Conservation (phyloP, 2,329 filamentous ascomycete species). For the Periconia digitata region DNA sequence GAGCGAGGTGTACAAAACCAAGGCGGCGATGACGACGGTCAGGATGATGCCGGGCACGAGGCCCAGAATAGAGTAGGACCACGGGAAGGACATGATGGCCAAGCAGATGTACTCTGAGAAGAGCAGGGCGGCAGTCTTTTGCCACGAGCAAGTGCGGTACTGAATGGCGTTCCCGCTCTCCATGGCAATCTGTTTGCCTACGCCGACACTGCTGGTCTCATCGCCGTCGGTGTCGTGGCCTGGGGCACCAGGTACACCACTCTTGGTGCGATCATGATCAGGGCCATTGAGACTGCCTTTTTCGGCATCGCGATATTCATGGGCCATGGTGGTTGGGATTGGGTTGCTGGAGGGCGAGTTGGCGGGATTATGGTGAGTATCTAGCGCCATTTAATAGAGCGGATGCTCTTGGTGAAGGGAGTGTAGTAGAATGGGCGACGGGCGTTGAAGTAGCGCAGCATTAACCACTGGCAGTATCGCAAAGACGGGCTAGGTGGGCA, state of each 20-base stretch:
- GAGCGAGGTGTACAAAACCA: conserved; percentile 83
- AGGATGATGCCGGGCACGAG: conserved; percentile 84
- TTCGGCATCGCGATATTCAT: conserved; percentile 34
- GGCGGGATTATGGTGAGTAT: conserved; percentile 15
- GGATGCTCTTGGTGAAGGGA: conserved; percentile 47
- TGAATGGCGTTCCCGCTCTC: conserved; percentile 81
- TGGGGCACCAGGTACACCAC: conserved; percentile 44
- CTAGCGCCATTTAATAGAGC: conserved; percentile 57
- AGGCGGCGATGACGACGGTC: conserved; percentile 72
- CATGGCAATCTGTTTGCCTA: conserved; percentile 71
- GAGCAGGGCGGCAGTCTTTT: conserved; percentile 86
- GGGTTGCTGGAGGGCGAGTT: background rate
- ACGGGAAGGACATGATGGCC: conserved; percentile 93
- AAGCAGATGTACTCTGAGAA: conserved; percentile 96
- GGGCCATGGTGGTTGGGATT: conserved; percentile 16
- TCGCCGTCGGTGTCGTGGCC: conserved; percentile 36
- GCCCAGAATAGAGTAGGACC: conserved; percentile 85
- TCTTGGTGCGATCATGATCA: conserved; percentile 41
- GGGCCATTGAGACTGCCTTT: conserved; percentile 20
- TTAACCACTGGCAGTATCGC: conserved; percentile 33
- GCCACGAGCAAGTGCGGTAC: conserved; percentile 92
- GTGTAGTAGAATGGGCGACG: conserved; percentile 43
- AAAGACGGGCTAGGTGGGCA: background rate
- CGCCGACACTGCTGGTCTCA: conserved; percentile 45
- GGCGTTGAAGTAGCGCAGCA: conserved; percentile 37